These are phyloP conservation scores for Fusarium sp. DNA, from an alignment of 2,329 filamentous ascomycete species.

Conservation along the genomic window DNA sequence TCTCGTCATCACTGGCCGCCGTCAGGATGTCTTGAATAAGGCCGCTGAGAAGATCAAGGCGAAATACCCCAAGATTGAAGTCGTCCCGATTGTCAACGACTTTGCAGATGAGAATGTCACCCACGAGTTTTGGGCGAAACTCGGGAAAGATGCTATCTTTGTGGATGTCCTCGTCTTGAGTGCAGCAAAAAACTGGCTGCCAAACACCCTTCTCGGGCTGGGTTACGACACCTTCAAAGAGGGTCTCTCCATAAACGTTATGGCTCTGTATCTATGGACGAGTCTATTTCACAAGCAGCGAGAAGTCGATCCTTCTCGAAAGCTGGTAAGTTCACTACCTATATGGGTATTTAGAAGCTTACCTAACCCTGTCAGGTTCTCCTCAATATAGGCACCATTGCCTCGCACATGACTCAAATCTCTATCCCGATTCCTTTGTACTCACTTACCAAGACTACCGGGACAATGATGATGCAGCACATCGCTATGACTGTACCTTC, in stretches of 20 bases:
- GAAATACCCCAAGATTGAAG: not conserved
- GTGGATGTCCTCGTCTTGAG: slow-evolving; percentile 50
- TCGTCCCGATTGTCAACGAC: not conserved
- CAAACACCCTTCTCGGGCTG: slow-evolving; percentile 6
- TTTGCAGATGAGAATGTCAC: slow-evolving; percentile 26
- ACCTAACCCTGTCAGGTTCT: not conserved
- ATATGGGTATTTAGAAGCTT: fast-evolving
- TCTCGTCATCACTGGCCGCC: slow-evolving; percentile 57
- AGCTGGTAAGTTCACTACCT: not conserved
- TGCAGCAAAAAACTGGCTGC: slow-evolving; percentile 35
- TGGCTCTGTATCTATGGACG: not conserved
- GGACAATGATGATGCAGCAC: slow-evolving; percentile 53
- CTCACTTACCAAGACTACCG: slow-evolving; percentile 54
- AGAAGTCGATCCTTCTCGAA: not conserved
- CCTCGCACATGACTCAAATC: not conserved
- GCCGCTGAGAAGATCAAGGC: not conserved
- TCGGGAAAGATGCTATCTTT: slow-evolving; percentile 27
- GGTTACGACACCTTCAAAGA: slow-evolving; percentile 10
- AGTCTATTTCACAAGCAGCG: slow-evolving; percentile 12
- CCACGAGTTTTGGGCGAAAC: slow-evolving; percentile 47
- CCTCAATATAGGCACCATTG: not conserved
- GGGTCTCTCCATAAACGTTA: not conserved
- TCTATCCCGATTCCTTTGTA: slow-evolving; percentile 45
- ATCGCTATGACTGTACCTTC: slow-evolving; percentile 52
- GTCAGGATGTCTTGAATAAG: slow-evolving; percentile 19